phyloP scores from a whole-genome alignment of 2,329 filamentous ascomycete genomes.

The Acarospora socialis region DNA sequence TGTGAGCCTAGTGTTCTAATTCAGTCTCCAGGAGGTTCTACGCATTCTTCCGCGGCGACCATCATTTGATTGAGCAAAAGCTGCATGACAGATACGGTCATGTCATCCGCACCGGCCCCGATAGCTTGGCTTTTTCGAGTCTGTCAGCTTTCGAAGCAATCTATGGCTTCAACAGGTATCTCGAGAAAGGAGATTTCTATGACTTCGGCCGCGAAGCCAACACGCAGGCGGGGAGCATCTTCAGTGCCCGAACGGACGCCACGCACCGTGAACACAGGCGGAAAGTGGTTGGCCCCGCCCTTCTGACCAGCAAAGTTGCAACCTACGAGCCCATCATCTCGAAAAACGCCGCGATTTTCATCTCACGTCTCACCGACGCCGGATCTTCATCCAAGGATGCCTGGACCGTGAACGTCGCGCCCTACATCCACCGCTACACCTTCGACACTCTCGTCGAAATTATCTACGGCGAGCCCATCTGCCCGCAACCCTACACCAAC shows the following conservation, averaged over 20 bases:
- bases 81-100: slow-evolving; percentile 12
- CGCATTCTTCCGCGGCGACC: slow-evolving; percentile 10
- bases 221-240: slow-evolving; percentile 10
- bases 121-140: slow-evolving; percentile 14
- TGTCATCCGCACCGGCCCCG: slow-evolving; percentile 13
- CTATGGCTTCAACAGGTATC: slow-evolving; percentile 13
- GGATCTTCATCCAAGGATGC: too few relatives aligned
- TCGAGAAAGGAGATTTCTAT: slow-evolving; percentile 15
- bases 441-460: slow-evolving; percentile 13
- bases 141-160: slow-evolving; percentile 13
- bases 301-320: slow-evolving; percentile 8
- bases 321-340: slow-evolving; percentile 10
- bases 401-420: slow-evolving; percentile 9
- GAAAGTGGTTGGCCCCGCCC: slow-evolving; percentile 11
- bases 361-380: slow-evolving; percentile 7
- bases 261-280: slow-evolving; percentile 11
- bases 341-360: slow-evolving; percentile 10
- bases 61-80: slow-evolving; percentile 10
- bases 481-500: slow-evolving; percentile 11
- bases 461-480: slow-evolving; percentile 11
- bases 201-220: slow-evolving; percentile 8
- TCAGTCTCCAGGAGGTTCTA: slow-evolving; percentile 8
- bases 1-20: background rate
- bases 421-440: slow-evolving; percentile 10
- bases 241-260: slow-evolving; percentile 9